phyloP scores from a whole-genome alignment of 2,329 filamentous ascomycete species.

The Esteya vermicola region DNA sequence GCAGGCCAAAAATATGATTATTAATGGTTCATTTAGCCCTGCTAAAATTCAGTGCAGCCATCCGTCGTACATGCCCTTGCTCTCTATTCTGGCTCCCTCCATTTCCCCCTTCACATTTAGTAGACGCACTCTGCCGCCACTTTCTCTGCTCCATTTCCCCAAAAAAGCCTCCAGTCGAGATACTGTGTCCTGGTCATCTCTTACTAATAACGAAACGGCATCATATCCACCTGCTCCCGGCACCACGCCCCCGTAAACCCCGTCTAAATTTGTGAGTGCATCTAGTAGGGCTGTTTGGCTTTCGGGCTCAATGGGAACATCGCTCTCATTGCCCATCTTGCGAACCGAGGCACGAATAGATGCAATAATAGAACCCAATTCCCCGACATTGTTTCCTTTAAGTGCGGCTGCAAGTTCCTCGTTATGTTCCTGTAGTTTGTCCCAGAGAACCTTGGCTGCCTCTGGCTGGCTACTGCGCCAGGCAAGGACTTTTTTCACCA shows the following conservation, averaged over 20 bases:
- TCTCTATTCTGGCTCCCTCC: constrained; percentile 44
- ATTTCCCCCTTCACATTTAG: constrained; percentile 59
- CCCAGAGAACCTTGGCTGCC: constrained; percentile 60
- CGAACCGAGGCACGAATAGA: constrained; percentile 50
- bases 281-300: constrained; percentile 78
- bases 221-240: constrained; percentile 92
- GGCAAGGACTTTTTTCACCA: constrained; percentile 82
- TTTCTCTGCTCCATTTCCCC: constrained; percentile 45
- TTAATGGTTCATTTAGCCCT: no score
- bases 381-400: constrained; percentile 28
- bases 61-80: constrained; percentile 25
- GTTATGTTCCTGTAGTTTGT: constrained; percentile 58
- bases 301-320: constrained; percentile 76
- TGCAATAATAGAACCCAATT: constrained; percentile 31
- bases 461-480: constrained; percentile 58
- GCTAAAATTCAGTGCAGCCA: constrained; percentile 21
- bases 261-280: constrained; percentile 57
- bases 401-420: constrained; percentile 54
- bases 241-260: constrained; percentile 82
- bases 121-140: constrained; percentile 50
- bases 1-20: no score
- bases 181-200: constrained; percentile 54
- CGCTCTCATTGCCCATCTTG: constrained; percentile 58
- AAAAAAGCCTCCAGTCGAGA: constrained; percentile 47
- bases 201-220: constrained; percentile 67